These are phyloP conservation scores for Coniochaeta ligniaria DNA, from an alignment of 2,329 filamentous ascomycete species.

Conservation along the genomic window DNA sequence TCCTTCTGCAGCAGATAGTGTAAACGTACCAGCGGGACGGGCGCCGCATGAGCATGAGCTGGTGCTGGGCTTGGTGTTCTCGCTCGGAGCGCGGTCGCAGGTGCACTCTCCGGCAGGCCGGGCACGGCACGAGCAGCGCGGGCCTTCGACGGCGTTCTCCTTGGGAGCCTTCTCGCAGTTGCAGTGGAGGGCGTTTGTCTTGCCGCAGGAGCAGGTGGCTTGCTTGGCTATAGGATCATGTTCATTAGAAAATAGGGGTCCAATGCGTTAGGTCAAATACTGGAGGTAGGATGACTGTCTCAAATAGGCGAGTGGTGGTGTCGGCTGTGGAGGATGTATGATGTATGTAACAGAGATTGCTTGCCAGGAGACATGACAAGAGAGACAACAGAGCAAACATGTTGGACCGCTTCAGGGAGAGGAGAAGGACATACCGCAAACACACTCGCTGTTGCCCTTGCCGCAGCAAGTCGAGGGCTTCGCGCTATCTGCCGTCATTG, in stretches of 20 bases:
- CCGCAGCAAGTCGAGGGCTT: slow-evolving; percentile 48
- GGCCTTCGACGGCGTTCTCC: slow-evolving; percentile 68
- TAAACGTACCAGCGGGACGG: slow-evolving; percentile 58
- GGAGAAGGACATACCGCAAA: slow-evolving; percentile 44
- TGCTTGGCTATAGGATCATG: slow-evolving; percentile 40
- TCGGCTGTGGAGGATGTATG: not conserved
- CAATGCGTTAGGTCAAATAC: not conserved
- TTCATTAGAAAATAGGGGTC: not conserved
- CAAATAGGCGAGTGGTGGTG: slow-evolving; percentile 2
- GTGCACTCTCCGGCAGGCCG: slow-evolving; percentile 76
- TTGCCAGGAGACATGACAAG: not conserved
- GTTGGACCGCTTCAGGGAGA: not conserved
- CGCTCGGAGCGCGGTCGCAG: slow-evolving; percentile 62
- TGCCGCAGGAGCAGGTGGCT: slow-evolving; percentile 80
- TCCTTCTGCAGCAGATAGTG: no score
- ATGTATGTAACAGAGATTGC: not conserved
- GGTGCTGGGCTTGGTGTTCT: slow-evolving; percentile 55
- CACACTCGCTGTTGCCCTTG: slow-evolving; percentile 43
- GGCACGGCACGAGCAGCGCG: slow-evolving; percentile 77
- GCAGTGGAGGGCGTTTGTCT: slow-evolving; percentile 81
- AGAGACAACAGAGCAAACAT: not conserved
- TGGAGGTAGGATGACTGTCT: not conserved
- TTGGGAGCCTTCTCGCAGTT: slow-evolving; percentile 67
- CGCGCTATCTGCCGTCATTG: slow-evolving; percentile 23
- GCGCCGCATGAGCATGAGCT: slow-evolving; percentile 70